Evolutionary conservation across 768 basidiomycete genomes (phyloP), one percentile per base, ranked within the genome.

Genomic region (Neoboletus magnificus): DNA sequence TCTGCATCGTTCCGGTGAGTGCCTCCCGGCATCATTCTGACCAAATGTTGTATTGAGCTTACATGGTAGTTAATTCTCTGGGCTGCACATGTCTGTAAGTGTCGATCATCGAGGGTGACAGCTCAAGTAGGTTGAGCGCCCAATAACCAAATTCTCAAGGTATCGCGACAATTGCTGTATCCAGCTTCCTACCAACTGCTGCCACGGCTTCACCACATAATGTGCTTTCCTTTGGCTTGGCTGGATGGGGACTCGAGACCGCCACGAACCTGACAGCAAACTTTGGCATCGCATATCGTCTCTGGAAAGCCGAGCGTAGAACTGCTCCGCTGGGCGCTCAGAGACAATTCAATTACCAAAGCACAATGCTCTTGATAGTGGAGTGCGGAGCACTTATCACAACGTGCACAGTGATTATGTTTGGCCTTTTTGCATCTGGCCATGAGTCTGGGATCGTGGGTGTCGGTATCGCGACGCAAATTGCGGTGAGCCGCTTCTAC

Each of bases 371-470:
- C 20, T 48, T 65, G 18, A 33, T 66, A 29, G 45, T 65, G 20
- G 64, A 65, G 40, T 63, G 58, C 6, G 64, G 64, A 5, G 61
- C 55, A 1, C 54, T 66, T 22, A 65, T 65, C 52, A 65, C 64
- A 5, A 50, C 45, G 11, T 60, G 59, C 32, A 60, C 64, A 16
- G 20, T 52, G n/a, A 32, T 65, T 41, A 56, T 65, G 63, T 62
- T 65, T 33, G 29, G 27, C n/a, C 44, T 66, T 2, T 66, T 43
- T 29, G 41, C 53, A 29, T 50, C 57, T 36, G 57, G 52, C 20
- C 50, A 63, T 32, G 40, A 56, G 5, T 37, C 55, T 8, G 61
- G 61, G 5, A 51, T 65, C 36, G 48, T 53, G 23, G 63, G 58
- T 12, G 45, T 59, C 6, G 56, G 60, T 10, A 49, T 62, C n/a